Conservation (phyloP, 306 rosid species). For the Oxytropis ochrocephala region DNA sequence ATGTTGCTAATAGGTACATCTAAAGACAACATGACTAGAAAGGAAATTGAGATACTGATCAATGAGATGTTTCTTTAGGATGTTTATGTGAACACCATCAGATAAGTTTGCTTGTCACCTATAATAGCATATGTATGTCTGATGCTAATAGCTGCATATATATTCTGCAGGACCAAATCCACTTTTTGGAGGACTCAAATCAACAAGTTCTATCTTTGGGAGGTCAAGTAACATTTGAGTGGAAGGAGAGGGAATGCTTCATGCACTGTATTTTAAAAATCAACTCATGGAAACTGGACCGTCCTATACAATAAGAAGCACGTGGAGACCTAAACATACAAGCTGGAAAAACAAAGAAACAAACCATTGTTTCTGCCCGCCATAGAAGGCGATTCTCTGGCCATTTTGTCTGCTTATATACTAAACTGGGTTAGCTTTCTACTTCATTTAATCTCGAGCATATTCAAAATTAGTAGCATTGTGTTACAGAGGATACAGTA, state of each 20-base stretch:
- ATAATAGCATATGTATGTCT: background rate
- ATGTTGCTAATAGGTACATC: background rate
- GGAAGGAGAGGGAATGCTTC: constrained; percentile 91
- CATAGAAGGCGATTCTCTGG: constrained; percentile 39
- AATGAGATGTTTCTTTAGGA: background rate
- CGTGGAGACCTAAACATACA: constrained; percentile 54
- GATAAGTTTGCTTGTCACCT: background rate
- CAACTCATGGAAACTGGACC: constrained; percentile 27
- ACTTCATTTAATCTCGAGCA: background rate
- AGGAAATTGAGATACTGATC: background rate
- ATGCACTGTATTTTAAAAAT: constrained; percentile 46
- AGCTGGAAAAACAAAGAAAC: constrained; percentile 43
- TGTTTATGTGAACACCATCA: background rate
- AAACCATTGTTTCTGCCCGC: constrained; percentile 59
- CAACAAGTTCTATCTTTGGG: constrained; percentile 60
- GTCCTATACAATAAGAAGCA: constrained; percentile 52
- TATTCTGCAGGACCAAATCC: constrained; percentile 59
- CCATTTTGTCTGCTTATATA: constrained; percentile 47
- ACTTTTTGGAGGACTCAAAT: constrained; percentile 60
- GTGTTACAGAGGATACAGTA: too few relatives aligned
- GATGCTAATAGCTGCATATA: background rate
- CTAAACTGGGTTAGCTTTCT: constrained; percentile 46
- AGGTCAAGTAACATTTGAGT: constrained; percentile 52
- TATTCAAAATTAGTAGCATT: background rate
- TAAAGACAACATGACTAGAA: background rate